Conservation (phyloP, 176 grass and related monocot genomes). For the Hordeum vulgare region DNA sequence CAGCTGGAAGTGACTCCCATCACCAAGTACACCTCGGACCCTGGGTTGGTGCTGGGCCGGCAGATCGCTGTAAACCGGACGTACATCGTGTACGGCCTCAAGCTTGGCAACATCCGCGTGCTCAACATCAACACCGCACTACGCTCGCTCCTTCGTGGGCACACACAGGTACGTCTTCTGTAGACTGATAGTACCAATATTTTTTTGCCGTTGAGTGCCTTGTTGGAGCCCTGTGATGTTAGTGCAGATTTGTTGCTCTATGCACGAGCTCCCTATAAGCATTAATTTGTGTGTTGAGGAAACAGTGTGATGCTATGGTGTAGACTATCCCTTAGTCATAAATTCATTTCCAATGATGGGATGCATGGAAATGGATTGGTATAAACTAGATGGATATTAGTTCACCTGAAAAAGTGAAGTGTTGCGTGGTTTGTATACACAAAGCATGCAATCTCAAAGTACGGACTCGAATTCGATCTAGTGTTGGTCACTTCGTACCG, state of each 20-base stretch:
- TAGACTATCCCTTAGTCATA: background rate
- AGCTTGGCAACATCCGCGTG: conserved; percentile 72
- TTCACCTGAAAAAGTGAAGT: background rate
- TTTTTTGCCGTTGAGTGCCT: background rate
- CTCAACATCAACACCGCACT: conserved; percentile 95
- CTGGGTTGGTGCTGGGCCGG: conserved; percentile 70
- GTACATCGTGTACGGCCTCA: conserved; percentile 93
- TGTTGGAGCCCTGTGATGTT: background rate
- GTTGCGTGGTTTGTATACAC: background rate
- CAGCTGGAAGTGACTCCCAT: conserved; percentile 96
- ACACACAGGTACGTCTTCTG: conserved; percentile 49
- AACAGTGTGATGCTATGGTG: background rate
- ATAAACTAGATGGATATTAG: background rate
- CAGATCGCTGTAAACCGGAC: conserved; percentile 87
- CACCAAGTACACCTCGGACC: conserved; percentile 94
- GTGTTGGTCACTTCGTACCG: background rate
- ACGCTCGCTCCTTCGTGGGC: conserved; percentile 78
- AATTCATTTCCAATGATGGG: background rate
- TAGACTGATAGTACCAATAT: background rate
- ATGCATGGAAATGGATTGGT: background rate
- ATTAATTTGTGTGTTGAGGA: background rate
- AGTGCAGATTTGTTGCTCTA: background rate
- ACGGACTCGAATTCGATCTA: background rate
- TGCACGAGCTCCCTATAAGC: background rate
- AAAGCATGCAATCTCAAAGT: background rate